Conservation (phyloP, 768 basidiomycete species). For the Russula abietina region DNA sequence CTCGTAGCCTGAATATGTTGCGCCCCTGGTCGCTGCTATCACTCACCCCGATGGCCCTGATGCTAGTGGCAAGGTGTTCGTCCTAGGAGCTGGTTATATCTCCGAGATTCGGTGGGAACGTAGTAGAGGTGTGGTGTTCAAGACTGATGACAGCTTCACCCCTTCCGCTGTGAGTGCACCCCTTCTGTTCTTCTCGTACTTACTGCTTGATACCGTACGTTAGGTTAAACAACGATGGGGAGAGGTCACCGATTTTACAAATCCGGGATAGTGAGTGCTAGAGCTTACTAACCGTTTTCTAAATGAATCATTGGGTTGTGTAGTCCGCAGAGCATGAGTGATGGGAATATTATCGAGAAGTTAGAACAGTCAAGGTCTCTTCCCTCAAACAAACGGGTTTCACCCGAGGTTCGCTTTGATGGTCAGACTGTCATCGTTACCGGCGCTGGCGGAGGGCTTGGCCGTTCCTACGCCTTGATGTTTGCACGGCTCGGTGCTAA, state of each 20-base stretch:
- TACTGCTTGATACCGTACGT: not conserved
- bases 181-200: not conserved
- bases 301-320: constrained; percentile 20
- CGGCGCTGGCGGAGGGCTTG: constrained; percentile 91
- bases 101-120: constrained; percentile 93
- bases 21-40: constrained; percentile 85
- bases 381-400: constrained; percentile 62
- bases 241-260: constrained; percentile 73
- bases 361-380: constrained; percentile 59
- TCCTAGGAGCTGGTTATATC: constrained; percentile 88
- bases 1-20: constrained; percentile 77
- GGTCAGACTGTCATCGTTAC: constrained; percentile 91
- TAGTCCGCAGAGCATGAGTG: constrained; percentile 61
- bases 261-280: constrained; percentile 56
- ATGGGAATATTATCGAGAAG: constrained; percentile 54
- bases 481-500: constrained; percentile 91
- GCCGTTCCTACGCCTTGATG: constrained; percentile 87
- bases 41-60: constrained; percentile 80
- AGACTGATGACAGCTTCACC: constrained; percentile 83
- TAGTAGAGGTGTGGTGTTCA: constrained; percentile 81
- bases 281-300: not conserved
- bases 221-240: constrained; percentile 81
- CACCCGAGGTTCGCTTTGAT: constrained; percentile 70
- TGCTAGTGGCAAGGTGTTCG: constrained; percentile 77
- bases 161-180: constrained; percentile 71